phyloP scores from a whole-genome alignment of 768 basidiomycete species.

The Glaciozyma martinii region DNA sequence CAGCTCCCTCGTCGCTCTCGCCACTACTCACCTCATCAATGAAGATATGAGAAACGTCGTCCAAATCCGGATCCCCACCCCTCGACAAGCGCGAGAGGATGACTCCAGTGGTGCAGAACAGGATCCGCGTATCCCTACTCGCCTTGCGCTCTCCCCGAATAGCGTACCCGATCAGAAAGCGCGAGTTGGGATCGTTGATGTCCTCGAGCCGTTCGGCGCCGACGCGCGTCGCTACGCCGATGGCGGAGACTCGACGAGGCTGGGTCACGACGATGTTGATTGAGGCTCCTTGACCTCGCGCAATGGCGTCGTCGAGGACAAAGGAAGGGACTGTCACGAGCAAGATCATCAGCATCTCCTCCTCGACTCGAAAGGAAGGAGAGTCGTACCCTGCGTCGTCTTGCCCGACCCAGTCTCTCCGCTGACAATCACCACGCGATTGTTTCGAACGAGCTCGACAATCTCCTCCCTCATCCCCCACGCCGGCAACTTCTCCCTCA shows the following conservation, averaged over 20 bases:
- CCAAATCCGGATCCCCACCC: constrained; percentile 55
- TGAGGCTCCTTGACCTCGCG: constrained; percentile 51
- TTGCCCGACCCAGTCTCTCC: constrained; percentile 93
- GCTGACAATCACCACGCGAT: constrained; percentile 69
- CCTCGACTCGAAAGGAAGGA: background rate
- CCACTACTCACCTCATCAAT: constrained; percentile 66
- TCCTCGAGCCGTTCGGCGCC: constrained; percentile 56
- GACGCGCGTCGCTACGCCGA: constrained; percentile 79
- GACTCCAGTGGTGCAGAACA: constrained; percentile 95
- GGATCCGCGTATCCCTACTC: constrained; percentile 56
- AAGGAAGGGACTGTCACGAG: constrained; percentile 65
- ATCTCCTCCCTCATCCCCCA: constrained; percentile 60
- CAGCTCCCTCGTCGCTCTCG: background rate
- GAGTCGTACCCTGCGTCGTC: constrained; percentile 63
- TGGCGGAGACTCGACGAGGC: constrained; percentile 77
- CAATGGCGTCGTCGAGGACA: constrained; percentile 72
- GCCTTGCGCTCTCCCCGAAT: constrained; percentile 78
- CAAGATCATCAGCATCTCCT: background rate
- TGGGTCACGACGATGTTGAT: constrained; percentile 79
- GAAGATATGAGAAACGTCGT: constrained; percentile 68
- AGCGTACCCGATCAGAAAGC: constrained; percentile 67
- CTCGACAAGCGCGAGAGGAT: constrained; percentile 66
- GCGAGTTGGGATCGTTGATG: constrained; percentile 54
- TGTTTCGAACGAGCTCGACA: constrained; percentile 49
- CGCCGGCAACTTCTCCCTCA: constrained; percentile 62